A percentile compares a stretch with the other conserved stretches of the same genome.
Conservation (phyloP, 2,329 filamentous ascomycete species). For the Pestalotiopsis sp. region DNA sequence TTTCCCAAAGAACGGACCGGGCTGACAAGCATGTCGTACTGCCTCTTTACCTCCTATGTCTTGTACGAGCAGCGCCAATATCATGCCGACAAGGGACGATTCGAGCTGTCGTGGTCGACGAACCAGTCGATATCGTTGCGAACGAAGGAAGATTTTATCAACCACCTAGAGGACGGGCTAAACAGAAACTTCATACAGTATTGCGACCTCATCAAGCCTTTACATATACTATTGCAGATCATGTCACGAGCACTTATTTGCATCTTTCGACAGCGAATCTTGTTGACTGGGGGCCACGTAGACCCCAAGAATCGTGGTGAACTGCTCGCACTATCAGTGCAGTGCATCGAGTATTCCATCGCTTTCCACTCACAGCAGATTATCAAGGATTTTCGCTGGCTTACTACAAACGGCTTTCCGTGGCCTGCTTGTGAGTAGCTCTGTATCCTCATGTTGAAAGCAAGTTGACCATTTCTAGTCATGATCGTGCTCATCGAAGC, state of each 20-base stretch:
- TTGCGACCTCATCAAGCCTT: constrained; percentile 12
- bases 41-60: constrained; percentile 11
- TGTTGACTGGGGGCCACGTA: background rate
- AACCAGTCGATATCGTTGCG: background rate
- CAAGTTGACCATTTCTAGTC: background rate
- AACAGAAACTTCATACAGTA: constrained; percentile 3
- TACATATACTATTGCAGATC: constrained; percentile 8
- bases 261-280: constrained; percentile 2
- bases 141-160: constrained; percentile 4
- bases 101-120: constrained; percentile 6
- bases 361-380: background rate
- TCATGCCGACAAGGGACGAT: background rate
- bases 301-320: background rate
- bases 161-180: background rate
- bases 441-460: background rate
- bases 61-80: constrained; percentile 8
- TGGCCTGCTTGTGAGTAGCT: constrained; percentile 3
- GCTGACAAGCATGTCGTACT: constrained; percentile 11
- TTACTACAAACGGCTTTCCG: background rate
- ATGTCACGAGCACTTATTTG: background rate
- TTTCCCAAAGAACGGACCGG: background rate
- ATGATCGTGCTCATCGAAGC: constrained; percentile 3
- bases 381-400: background rate
- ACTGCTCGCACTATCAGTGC: background rate
- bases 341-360: background rate